Base-by-base conservation (phyloP, 257 asterid genomes). In the Rubia yunnanensis region DNA sequence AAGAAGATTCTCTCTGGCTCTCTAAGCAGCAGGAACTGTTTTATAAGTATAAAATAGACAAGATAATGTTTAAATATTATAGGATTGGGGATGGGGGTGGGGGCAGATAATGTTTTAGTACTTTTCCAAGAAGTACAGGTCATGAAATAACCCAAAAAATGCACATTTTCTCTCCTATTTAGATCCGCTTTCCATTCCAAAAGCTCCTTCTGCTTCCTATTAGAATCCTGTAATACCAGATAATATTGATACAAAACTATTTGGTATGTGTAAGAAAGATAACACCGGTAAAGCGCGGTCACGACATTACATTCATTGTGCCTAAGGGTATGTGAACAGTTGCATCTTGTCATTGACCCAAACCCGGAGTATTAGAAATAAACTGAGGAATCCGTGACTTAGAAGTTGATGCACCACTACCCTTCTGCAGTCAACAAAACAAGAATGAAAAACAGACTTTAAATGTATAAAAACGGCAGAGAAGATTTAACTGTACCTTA, bases 1-100 rank as follows among this genome's bases (percentile, higher is more conserved):
- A 80, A 76, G 99, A 98, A 80, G 99, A 95, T 83, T 94, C 99
- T 71, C 99, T 84, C 80, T 90, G 98, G 84, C 99, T 94, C 83
- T 94, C 99, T n/a, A 95, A 77, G 78, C 99, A 90, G 69, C 91
- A 85, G 50, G 99, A 94, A 77, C 99, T 94, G 89, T 70, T 14
- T 59, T 23, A 34, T 22, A 64, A 54, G n/a, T 32, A 74, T 15
- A 63, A 65, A 67, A 56, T 17, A 54, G 69, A 63, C 32, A 64
- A n/a, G 39, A 64, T 48, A 15, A 66, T 59, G 56, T 44, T 38
- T 18, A 15, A 74, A 76, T 65, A 53, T 10, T 48, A 26, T 44
- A 32, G n/a, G n/a, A n/a, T n/a, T n/a, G n/a, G n/a, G n/a, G n/a
- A n/a, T n/a, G n/a, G n/a, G n/a, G n/a, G n/a, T n/a, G n/a, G n/a